These are phyloP conservation scores for Umbilicaria muhlenbergii DNA, from an alignment of 495 filamentous ascomycete genomes.

Conservation along the genomic window DNA sequence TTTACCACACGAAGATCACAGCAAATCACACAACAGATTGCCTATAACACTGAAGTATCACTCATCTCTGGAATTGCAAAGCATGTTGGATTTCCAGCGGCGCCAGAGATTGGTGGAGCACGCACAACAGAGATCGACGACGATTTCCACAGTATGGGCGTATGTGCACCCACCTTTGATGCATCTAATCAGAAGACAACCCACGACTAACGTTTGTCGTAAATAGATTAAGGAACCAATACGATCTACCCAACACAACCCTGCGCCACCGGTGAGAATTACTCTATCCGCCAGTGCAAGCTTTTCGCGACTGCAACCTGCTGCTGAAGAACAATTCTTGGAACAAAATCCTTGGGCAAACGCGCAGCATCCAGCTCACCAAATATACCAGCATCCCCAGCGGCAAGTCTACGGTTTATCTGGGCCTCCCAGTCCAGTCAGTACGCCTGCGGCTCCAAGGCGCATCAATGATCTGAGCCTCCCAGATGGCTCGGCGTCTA, in stretches of 20 bases:
- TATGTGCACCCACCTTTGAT: slow-evolving; percentile 23
- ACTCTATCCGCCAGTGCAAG: slow-evolving; percentile 14
- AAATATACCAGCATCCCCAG: slow-evolving; percentile 21
- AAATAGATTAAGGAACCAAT: slow-evolving; percentile 14
- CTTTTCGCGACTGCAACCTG: slow-evolving; percentile 27
- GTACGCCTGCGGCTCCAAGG: slow-evolving; percentile 37
- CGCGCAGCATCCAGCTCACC: slow-evolving; percentile 66
- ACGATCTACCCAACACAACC: slow-evolving; percentile 10
- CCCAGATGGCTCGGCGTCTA: slow-evolving; percentile 40
- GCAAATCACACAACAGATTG: slow-evolving; percentile 61
- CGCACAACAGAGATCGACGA: slow-evolving; percentile 62
- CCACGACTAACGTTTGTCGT: slow-evolving; percentile 1
- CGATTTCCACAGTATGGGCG: slow-evolving; percentile 79
- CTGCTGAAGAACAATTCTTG: slow-evolving; percentile 69
- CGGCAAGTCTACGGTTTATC: slow-evolving; percentile 22
- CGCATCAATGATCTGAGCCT: slow-evolving; percentile 35
- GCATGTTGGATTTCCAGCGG: slow-evolving; percentile 88
- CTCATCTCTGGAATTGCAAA: slow-evolving; percentile 82
- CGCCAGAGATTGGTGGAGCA: slow-evolving; percentile 61
- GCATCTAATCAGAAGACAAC: background rate
- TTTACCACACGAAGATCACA: slow-evolving; percentile 56
- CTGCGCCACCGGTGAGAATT: slow-evolving; percentile 3
- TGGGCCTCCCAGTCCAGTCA: slow-evolving; percentile 20
- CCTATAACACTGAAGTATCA: slow-evolving; percentile 88
- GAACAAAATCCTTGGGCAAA: slow-evolving; percentile 81